A percentile compares a stretch with the other conserved stretches of the same genome.
These are phyloP conservation scores for Apiospora aurea DNA, from an alignment of 2,329 filamentous ascomycete genomes.

Conservation along the genomic window DNA sequence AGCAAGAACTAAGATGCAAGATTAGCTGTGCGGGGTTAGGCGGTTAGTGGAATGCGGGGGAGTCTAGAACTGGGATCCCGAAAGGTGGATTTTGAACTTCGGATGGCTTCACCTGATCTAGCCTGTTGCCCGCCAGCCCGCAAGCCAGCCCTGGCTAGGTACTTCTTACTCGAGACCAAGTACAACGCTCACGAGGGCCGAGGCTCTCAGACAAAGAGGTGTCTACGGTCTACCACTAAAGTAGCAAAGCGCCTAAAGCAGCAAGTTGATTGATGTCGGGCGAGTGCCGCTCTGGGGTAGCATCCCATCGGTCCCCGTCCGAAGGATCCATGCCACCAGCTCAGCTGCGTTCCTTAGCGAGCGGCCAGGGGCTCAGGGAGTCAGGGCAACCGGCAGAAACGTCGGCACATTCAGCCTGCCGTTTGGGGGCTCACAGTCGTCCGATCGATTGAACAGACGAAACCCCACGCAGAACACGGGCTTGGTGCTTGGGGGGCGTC, in stretches of 20 bases:
- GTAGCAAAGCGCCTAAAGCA: background rate
- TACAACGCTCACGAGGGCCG: background rate
- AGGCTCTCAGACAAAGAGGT: no score
- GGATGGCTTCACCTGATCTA: background rate
- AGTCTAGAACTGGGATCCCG: conserved; percentile 5
- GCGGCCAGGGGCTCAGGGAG: background rate
- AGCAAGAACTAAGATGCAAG: background rate
- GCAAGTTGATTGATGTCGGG: background rate
- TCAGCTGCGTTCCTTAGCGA: background rate
- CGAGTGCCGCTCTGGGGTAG: conserved; percentile 17
- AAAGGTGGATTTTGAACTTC: background rate
- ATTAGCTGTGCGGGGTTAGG: conserved; percentile 13
- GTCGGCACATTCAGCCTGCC: background rate
- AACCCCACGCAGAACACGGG: background rate
- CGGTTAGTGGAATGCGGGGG: conserved; percentile 10
- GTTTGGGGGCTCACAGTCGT: background rate
- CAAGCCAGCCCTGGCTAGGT: background rate
- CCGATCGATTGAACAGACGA: background rate
- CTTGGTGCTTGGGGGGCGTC: background rate
- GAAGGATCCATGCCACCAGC: background rate
- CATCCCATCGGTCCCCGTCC: background rate
- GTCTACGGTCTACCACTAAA: no score
- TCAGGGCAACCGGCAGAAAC: conserved; percentile 2
- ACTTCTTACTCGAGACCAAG: no score
- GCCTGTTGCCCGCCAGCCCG: background rate